Percentiles rank a stretch among this genome's conserved stretches.
phyloP scores from a whole-genome alignment of 352 stramenopile species.

The Aphanomyces cochlioides region DNA sequence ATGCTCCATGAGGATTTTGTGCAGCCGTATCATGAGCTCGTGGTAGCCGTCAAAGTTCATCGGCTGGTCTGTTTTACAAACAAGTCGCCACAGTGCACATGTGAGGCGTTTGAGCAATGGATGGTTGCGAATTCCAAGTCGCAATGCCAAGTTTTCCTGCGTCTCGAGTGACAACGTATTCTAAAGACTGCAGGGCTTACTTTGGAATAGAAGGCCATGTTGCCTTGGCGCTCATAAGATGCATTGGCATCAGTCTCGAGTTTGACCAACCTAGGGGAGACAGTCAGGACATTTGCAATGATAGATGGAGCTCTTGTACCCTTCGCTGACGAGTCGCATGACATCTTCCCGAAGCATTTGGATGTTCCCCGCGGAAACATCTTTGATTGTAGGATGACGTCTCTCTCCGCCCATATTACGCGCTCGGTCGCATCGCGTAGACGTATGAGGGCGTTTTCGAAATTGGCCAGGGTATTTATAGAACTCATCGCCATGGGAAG shows the following conservation, averaged over 20 bases:
- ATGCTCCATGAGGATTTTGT: conserved; percentile 29
- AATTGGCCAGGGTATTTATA: conserved; percentile 2
- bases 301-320: not conserved
- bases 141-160: conserved; percentile 15
- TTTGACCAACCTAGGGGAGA: conserved; percentile 10
- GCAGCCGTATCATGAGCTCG: conserved; percentile 20
- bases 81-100: conserved; percentile 20
- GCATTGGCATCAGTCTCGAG: conserved; percentile 9
- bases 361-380: not conserved
- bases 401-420: not conserved
- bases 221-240: conserved; percentile 23
- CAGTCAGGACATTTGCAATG: not conserved
- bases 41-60: conserved; percentile 17
- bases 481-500: not conserved
- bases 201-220: conserved; percentile 27
- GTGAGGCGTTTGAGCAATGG: conserved; percentile 22
- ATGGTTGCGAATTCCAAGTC: conserved; percentile 11
- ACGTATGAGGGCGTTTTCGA: not conserved
- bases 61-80: not conserved
- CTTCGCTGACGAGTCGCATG: conserved; percentile 25
- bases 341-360: conserved; percentile 1
- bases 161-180: not conserved
- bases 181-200: not conserved
- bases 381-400: not conserved
- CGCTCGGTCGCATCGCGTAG: not conserved